A percentile compares a stretch with the other conserved stretches of the same genome.
phyloP scores from a whole-genome alignment of 352 stramenopile genomes.

The Phytophthora melonis region DNA sequence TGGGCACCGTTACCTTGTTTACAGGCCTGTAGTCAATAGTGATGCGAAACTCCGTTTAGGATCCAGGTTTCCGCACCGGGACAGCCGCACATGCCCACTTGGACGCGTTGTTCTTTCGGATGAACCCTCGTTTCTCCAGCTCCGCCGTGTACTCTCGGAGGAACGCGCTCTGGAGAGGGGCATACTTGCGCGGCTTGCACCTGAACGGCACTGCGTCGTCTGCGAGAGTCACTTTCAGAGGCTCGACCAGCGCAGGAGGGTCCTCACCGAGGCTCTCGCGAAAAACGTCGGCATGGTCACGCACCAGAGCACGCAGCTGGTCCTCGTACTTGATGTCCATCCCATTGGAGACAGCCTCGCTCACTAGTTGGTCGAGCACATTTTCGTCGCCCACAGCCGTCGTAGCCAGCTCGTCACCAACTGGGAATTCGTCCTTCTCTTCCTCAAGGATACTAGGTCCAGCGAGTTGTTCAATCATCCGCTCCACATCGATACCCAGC shows the following conservation, averaged over 20 bases:
- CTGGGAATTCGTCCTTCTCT: background rate
- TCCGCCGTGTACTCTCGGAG: constrained; percentile 11
- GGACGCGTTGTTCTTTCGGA: constrained; percentile 3
- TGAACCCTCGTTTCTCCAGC: constrained; percentile 9
- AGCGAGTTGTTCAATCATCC: background rate
- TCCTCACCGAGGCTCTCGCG: constrained; percentile 11
- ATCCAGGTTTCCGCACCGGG: constrained; percentile 6
- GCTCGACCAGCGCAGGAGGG: constrained; percentile 4
- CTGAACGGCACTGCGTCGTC: background rate
- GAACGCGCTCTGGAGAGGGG: constrained; percentile 10
- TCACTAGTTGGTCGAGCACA: background rate
- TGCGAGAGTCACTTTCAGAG: constrained; percentile 6
- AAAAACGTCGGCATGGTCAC: background rate
- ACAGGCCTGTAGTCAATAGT: constrained; percentile 15
- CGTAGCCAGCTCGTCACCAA: background rate
- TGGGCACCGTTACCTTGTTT: constrained; percentile 19
- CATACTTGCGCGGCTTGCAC: constrained; percentile 19
- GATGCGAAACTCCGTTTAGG: constrained; percentile 3
- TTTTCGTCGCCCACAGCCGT: too few relatives aligned
- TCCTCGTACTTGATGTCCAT: background rate
- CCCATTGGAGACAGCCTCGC: background rate
- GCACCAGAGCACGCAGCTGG: background rate
- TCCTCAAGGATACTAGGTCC: background rate
- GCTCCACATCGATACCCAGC: background rate
- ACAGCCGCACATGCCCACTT: constrained; percentile 7